Evolutionary conservation across 208 protist genomes (phyloP), one percentile per base, ranked within the genome.

Genomic region (Wallacemonas sp.): DNA sequence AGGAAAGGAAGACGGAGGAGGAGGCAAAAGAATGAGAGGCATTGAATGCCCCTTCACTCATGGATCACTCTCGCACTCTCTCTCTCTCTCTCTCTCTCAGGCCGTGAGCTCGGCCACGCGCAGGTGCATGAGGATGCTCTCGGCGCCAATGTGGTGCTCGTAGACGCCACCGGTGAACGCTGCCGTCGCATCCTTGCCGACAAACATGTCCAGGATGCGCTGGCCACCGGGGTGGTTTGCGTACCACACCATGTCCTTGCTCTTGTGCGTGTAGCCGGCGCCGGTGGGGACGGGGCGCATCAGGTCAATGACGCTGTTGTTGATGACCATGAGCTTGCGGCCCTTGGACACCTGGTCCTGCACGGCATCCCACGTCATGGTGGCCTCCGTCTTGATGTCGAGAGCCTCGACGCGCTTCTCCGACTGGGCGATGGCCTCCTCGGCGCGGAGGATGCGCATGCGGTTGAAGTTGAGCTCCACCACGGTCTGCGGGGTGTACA

Each of bases 111-210:
- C 74, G 11, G 81, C 84, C 25, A 94, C 79, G 65, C 83, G 77
- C 20, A 94, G 81, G 62, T 90, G 72, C 52, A 70, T 65, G 26
- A 93, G 73, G 49, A 92, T 63, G 46, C 77, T 84, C 68, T 86
- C 79, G 5, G 87, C 87, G 16, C 75, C 83, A 36, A 65, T 65
- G 14, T 76, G 82, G 73, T 95, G 86, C 16, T 76, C 78, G 79
- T 95, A 92, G 16, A 93, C 78, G 3, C 75, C 79, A 52, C 86
- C 84, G 44, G 61, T 77, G 70, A 96, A 94, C 32, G 77, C 87
- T 25, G 69, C 65, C 14, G 84, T 92, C 1, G 83, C 82, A 65
- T 94, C 88, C 55, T 87, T 93, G 55, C 86, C 91, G 50, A 91
- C 71, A 45, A 86, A 92, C 55, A 77, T 64, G 61, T 92, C 79